These are phyloP conservation scores for Arthrinium puccinioides DNA, from an alignment of 2,329 filamentous ascomycete species.

Conservation along the genomic window DNA sequence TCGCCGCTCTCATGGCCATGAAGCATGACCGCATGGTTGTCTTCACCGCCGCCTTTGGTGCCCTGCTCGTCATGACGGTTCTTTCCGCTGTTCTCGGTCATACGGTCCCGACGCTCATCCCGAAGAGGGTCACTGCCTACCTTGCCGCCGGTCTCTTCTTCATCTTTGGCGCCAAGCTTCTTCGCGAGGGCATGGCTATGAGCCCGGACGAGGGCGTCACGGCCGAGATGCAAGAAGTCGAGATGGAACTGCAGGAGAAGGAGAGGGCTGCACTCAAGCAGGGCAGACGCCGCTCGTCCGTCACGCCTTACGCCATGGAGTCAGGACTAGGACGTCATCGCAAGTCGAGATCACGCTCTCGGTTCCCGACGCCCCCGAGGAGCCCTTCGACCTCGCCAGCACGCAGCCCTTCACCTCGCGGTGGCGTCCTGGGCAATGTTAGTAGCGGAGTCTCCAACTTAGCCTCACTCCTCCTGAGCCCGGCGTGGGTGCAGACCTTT, in stretches of 20 bases:
- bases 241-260: conserved; percentile 88
- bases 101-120: conserved; percentile 81
- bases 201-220: conserved; percentile 80
- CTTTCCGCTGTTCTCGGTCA: conserved; percentile 90
- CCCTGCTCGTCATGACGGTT: conserved; percentile 88
- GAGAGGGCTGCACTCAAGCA: conserved; percentile 68
- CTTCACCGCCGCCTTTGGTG: conserved; percentile 89
- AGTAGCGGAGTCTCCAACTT: conserved; percentile 68
- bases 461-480: conserved; percentile 79
- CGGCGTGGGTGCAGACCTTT: conserved; percentile 98
- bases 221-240: conserved; percentile 98
- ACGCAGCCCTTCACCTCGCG: conserved; percentile 46
- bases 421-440: conserved; percentile 22
- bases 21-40: conserved; percentile 90
- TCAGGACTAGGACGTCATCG: conserved; percentile 62
- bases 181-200: conserved; percentile 86
- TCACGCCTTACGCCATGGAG: conserved; percentile 74
- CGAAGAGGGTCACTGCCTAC: conserved; percentile 85
- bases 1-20: conserved; percentile 98
- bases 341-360: conserved; percentile 66
- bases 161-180: conserved; percentile 76
- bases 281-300: conserved; percentile 56
- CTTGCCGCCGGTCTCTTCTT: conserved; percentile 81
- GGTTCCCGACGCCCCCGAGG: conserved; percentile 72
- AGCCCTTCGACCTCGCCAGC: conserved; percentile 73